These are phyloP conservation scores for Acidiella bohemica DNA, from an alignment of 495 filamentous ascomycete genomes.

Conservation along the genomic window DNA sequence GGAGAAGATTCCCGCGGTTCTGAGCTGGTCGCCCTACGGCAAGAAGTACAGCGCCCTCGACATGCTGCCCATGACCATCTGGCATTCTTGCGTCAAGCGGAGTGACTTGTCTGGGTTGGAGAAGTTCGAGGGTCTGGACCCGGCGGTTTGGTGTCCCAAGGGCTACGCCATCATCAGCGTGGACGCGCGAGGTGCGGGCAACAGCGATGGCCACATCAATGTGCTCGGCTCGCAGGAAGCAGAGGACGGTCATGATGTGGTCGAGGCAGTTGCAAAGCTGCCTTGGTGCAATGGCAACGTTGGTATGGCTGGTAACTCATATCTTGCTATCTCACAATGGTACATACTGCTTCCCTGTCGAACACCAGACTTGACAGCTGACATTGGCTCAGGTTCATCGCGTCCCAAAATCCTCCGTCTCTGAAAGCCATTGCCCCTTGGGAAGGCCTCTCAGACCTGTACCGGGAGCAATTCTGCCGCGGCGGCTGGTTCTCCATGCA, in stretches of 20 bases:
- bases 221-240: conserved; percentile 35
- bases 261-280: conserved; percentile 31
- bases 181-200: conserved; percentile 33
- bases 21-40: conserved; percentile 30
- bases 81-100: conserved; percentile 3
- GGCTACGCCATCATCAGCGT: conserved; percentile 36
- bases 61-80: conserved; percentile 2
- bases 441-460: conserved; percentile 36
- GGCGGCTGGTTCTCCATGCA: conserved; percentile 17
- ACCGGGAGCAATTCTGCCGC: conserved; percentile 17
- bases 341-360: no score
- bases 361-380: no score
- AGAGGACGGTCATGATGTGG: conserved; percentile 34
- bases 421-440: conserved; percentile 36
- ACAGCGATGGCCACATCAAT: conserved; percentile 31
- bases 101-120: conserved; percentile 14
- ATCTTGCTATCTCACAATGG: conserved; percentile 27
- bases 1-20: conserved; percentile 26
- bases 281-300: conserved; percentile 36
- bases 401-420: conserved; percentile 29
- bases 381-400: no score
- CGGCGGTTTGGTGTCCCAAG: conserved; percentile 28
- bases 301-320: conserved; percentile 34
- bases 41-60: conserved; percentile 21
- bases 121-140: conserved; percentile 37